phyloP scores from a whole-genome alignment of 805 yeast genomes.

The Wickerhamomyces ciferrii region DNA sequence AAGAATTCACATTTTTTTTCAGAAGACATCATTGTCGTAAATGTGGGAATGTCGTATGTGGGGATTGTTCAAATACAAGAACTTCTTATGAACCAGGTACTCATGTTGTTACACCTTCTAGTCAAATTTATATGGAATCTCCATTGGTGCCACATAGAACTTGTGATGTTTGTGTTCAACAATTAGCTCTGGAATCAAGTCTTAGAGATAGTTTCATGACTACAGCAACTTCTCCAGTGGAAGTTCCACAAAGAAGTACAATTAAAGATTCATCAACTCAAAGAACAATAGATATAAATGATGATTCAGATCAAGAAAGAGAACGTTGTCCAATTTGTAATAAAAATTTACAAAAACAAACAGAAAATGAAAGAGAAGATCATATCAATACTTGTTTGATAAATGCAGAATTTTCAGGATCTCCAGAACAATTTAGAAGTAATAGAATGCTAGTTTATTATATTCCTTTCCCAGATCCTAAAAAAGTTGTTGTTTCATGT shows the following conservation, averaged over 20 bases:
- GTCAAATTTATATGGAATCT: constrained; percentile 37
- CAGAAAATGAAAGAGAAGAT: constrained; percentile 36
- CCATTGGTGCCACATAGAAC: constrained; percentile 63
- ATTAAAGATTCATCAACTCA: constrained; percentile 8
- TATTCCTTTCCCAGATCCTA: constrained; percentile 21
- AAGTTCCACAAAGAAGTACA: constrained; percentile 6
- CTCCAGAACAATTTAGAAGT: constrained; percentile 48
- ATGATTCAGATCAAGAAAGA: constrained; percentile 25
- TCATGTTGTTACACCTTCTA: constrained; percentile 50
- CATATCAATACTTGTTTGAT: constrained; percentile 72
- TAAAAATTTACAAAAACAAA: constrained; percentile 9
- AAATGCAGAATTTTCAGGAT: constrained; percentile 57
- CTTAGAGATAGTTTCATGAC: constrained; percentile 2
- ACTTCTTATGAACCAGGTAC: constrained; percentile 56
- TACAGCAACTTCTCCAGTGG: constrained; percentile 6
- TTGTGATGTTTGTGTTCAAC: constrained; percentile 68
- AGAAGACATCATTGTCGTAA: constrained; percentile 81
- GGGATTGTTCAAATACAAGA: constrained; percentile 50
- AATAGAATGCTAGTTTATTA: constrained; percentile 85
- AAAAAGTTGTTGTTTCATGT: constrained; percentile 16
- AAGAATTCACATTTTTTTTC: constrained; percentile 50
- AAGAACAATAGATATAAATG: constrained; percentile 3
- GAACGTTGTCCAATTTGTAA: constrained; percentile 38
- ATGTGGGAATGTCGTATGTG: constrained; percentile 80
- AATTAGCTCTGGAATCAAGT: constrained; percentile 28